Conservation (phyloP, 2,329 filamentous ascomycete species). For the Albifimbria verrucaria region DNA sequence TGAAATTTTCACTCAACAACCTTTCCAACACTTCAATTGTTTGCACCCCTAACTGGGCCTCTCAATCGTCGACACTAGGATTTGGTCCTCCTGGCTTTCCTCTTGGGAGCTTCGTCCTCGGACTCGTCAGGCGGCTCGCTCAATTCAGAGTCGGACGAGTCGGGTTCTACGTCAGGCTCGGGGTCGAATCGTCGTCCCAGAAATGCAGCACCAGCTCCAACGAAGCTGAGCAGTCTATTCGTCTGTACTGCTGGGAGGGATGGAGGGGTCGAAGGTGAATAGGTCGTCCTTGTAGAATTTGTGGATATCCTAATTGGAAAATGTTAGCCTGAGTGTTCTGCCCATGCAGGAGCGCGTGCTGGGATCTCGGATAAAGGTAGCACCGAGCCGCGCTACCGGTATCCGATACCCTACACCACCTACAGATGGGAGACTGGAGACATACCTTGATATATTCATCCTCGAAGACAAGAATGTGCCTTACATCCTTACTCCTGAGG, state of each 20-base stretch:
- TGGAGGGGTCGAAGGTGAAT: conserved; percentile 11
- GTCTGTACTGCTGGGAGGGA: conserved; percentile 7
- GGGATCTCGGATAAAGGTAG: conserved; percentile 19
- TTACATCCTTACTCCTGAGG: too few species aligned
- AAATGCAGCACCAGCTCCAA: conserved; percentile 1
- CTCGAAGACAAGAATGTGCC: too few species aligned
- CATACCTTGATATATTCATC: too few species aligned
- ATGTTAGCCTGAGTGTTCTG: conserved; percentile 20
- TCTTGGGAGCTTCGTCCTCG: too few species aligned
- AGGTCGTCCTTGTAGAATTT: conserved; percentile 10
- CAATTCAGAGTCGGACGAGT: neutral
- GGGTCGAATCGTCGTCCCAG: conserved; percentile 3
- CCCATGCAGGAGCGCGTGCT: neutral
- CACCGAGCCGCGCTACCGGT: too few species aligned
- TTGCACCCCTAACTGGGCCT: too few species aligned
- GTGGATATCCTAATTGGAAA: conserved; percentile 16
- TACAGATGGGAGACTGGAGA: too few species aligned
- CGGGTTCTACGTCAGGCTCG: neutral
- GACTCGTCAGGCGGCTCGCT: neutral
- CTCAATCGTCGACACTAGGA: too few species aligned
- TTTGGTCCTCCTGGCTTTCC: too few species aligned
- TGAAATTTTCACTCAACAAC: too few species aligned
- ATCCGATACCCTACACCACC: too few species aligned
- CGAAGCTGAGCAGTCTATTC: conserved; percentile 4
- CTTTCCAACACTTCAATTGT: too few species aligned